Evolutionary conservation across 176 grass and related monocot genomes (phyloP).

Genomic region (Puya raimondii): DNA sequence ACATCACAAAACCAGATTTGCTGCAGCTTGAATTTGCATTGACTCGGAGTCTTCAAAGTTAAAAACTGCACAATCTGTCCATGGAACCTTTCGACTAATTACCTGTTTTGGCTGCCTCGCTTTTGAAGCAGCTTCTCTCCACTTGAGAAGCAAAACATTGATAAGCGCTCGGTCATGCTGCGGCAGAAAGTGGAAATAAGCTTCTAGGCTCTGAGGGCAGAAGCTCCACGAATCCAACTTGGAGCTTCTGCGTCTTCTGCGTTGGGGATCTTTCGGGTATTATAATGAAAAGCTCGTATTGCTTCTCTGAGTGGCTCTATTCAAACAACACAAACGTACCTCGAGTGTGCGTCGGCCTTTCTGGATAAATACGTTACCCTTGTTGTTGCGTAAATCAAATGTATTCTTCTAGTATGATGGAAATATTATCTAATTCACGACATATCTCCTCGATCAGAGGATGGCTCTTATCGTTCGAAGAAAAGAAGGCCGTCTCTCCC

Average conservation of each 20-base stretch:
- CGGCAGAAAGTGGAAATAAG: no score
- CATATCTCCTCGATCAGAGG: slow-evolving; percentile 45
- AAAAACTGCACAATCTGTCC: not conserved
- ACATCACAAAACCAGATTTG: no score
- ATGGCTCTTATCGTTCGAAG: slow-evolving; percentile 50
- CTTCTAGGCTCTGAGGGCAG: no score
- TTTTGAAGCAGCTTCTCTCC: no score
- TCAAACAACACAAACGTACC: not conserved
- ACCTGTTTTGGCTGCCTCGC: no score
- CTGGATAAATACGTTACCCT: not conserved
- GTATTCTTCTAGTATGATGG: slow-evolving; percentile 37
- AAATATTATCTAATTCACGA: slow-evolving; percentile 47
- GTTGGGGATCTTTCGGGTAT: no score
- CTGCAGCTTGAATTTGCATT: not conserved
- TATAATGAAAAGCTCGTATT: not conserved
- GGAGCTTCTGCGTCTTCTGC: no score
- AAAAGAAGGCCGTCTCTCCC: slow-evolving; percentile 43
- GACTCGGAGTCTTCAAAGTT: not conserved
- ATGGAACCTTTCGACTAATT: no score
- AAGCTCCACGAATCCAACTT: no score
- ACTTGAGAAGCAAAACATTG: no score
- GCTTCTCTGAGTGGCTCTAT: not conserved
- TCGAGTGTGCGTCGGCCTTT: not conserved
- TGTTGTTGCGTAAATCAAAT: slow-evolving; percentile 17
- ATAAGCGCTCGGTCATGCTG: no score